phyloP scores from a whole-genome alignment of 2,329 filamentous ascomycete genomes.

The Monosporascus sp. region DNA sequence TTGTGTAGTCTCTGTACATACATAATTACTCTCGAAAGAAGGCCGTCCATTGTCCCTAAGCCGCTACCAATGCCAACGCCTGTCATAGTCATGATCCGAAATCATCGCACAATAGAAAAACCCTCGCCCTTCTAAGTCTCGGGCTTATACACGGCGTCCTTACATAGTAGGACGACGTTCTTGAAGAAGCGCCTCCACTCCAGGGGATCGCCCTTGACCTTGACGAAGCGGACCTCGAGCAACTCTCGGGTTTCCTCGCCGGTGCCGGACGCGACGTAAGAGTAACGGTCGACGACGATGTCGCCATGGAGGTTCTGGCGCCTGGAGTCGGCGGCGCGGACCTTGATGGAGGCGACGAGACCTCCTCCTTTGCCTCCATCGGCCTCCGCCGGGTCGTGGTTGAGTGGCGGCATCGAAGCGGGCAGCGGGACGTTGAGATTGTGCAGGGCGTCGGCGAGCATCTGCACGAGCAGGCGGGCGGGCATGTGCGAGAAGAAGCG shows the following conservation, averaged over 20 bases:
- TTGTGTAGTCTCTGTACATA: too few relatives aligned
- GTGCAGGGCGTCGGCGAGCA: constrained; percentile 76
- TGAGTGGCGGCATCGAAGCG: constrained; percentile 16
- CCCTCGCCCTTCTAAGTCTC: constrained; percentile 26
- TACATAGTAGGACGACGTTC: constrained; percentile 81
- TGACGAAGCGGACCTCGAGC: constrained; percentile 85
- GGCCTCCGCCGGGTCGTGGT: constrained; percentile 36
- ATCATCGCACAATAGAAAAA: not conserved
- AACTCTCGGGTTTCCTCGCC: constrained; percentile 49
- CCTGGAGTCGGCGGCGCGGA: constrained; percentile 69
- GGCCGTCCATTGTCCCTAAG: too few relatives aligned
- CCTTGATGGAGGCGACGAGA: constrained; percentile 47
- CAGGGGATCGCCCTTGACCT: constrained; percentile 90
- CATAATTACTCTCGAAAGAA: too few relatives aligned
- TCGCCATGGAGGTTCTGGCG: constrained; percentile 70
- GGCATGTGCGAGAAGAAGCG: constrained; percentile 87
- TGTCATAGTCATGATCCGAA: too few relatives aligned
- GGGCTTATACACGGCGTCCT: constrained; percentile 71
- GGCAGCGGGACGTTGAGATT: constrained; percentile 76
- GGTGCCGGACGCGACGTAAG: constrained; percentile 40
- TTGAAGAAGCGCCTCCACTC: constrained; percentile 98
- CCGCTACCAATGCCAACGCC: too few relatives aligned
- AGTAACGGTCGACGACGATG: constrained; percentile 64
- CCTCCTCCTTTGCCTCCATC: constrained; percentile 15
- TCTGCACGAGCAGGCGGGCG: constrained; percentile 68